These are phyloP conservation scores for Jimgerdemannia flammicorona DNA, from an alignment of 192 early-diverging fungal species.

Conservation along the genomic window DNA sequence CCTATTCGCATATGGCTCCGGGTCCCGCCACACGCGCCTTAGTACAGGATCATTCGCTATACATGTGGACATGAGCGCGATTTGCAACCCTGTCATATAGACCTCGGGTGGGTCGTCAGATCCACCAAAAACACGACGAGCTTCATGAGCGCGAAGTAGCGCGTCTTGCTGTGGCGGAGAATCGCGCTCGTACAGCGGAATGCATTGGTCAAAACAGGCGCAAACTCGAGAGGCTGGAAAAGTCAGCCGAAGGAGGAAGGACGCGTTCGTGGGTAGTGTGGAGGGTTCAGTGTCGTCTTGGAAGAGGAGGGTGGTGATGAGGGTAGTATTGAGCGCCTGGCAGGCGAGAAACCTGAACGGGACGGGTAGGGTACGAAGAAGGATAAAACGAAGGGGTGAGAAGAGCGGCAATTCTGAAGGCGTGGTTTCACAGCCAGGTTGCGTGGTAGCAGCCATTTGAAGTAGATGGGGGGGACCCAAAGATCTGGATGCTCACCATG, in stretches of 20 bases:
- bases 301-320: not conserved
- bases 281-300: not conserved
- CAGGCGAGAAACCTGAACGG: not conserved
- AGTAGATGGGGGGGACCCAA: no score
- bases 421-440: no score
- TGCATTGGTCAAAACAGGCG: not conserved
- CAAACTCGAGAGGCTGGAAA: not conserved
- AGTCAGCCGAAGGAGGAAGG: not conserved
- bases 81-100: not conserved
- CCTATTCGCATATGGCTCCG: not conserved
- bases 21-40: not conserved
- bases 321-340: not conserved
- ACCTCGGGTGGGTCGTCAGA: not conserved
- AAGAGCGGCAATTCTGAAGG: no score
- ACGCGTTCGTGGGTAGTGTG: not conserved
- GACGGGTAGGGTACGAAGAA: no score
- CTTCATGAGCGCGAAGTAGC: not conserved
- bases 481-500: no score
- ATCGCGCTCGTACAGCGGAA: not conserved
- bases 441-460: no score
- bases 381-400: no score
- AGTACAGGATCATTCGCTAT: not conserved
- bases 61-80: not conserved
- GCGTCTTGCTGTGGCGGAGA: not conserved
- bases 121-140: not conserved